Evolutionary conservation across 768 basidiomycete genomes (phyloP).

Genomic region (Tylopilus sp.): DNA sequence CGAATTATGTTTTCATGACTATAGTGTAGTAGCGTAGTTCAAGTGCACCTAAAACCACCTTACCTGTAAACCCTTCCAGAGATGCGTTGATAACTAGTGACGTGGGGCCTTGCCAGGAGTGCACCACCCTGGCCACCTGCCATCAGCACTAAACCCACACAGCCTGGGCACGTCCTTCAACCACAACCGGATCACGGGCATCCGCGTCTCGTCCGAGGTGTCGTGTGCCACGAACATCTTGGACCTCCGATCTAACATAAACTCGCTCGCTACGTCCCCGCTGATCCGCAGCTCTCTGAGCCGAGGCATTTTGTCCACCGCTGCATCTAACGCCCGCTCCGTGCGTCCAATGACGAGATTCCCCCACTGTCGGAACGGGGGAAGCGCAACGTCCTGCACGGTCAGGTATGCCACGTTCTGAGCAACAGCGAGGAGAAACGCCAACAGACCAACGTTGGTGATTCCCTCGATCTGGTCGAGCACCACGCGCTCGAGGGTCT

Average conservation of each 20-base stretch:
- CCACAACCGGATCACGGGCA: slow-evolving; percentile 19
- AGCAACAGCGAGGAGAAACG: slow-evolving; percentile 13
- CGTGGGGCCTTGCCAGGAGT: slow-evolving; percentile 9
- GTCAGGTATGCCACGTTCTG: slow-evolving; percentile 11
- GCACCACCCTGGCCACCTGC: slow-evolving; percentile 21
- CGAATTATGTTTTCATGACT: not conserved
- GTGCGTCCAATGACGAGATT: slow-evolving; percentile 15
- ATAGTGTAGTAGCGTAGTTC: not conserved
- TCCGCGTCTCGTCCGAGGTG: not conserved
- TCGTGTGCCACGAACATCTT: slow-evolving; percentile 13
- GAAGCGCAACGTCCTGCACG: slow-evolving; percentile 18
- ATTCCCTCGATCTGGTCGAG: slow-evolving; percentile 16
- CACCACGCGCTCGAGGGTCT: slow-evolving; percentile 18
- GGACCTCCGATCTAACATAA: slow-evolving; percentile 22
- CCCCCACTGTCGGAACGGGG: slow-evolving; percentile 15
- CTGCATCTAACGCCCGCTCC: slow-evolving; percentile 19
- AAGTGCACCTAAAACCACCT: no score
- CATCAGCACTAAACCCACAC: slow-evolving; percentile 18
- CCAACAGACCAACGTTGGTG: slow-evolving; percentile 16
- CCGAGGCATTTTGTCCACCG: slow-evolving; percentile 17
- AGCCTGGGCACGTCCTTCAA: slow-evolving; percentile 20
- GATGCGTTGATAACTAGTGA: not conserved
- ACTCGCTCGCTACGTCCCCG: slow-evolving; percentile 24
- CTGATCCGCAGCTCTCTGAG: slow-evolving; percentile 16
- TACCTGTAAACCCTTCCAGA: not conserved